Percentiles rank a stretch among this genome's conserved stretches.
phyloP scores from a whole-genome alignment of 1,284 basidiomycete genomes.

The Rhizoctonia solani region DNA sequence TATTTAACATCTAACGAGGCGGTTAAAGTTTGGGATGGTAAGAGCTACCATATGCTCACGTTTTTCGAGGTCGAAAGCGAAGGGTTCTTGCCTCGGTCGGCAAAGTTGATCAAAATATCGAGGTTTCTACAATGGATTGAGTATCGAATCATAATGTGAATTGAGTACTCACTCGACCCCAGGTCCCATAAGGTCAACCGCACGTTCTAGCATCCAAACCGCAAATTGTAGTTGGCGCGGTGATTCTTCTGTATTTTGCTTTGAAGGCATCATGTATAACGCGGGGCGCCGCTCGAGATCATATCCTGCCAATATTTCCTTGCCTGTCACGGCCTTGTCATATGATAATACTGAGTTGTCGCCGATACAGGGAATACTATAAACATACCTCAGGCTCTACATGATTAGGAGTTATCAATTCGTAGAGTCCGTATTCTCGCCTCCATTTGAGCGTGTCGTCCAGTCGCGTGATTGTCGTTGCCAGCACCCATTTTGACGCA shows the following conservation, averaged over 20 bases:
- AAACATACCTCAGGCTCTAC: slow-evolving; percentile 69
- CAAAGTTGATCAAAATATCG: slow-evolving; percentile 80
- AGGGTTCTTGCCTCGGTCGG: slow-evolving; percentile 76
- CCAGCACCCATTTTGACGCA: slow-evolving; percentile 68
- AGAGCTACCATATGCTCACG: slow-evolving; percentile 40
- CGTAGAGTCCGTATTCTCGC: slow-evolving; percentile 70
- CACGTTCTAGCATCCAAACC: slow-evolving; percentile 73
- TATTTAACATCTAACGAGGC: slow-evolving; percentile 41
- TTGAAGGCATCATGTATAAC: slow-evolving; percentile 78
- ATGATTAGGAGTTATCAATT: slow-evolving; percentile 56
- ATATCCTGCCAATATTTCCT: slow-evolving; percentile 75
- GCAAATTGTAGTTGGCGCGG: slow-evolving; percentile 74
- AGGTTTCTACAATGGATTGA: slow-evolving; percentile 60
- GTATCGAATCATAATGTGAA: not conserved
- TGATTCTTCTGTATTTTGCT: slow-evolving; percentile 80
- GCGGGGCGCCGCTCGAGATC: slow-evolving; percentile 69
- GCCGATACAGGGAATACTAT: not conserved
- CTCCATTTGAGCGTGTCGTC: slow-evolving; percentile 75
- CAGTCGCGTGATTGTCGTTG: slow-evolving; percentile 60
- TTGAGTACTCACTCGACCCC: slow-evolving; percentile 68
- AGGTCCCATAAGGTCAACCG: slow-evolving; percentile 72
- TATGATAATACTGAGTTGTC: not conserved
- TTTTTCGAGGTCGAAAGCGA: slow-evolving; percentile 65
- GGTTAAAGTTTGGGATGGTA: slow-evolving; percentile 1
- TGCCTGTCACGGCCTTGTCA: slow-evolving; percentile 67